A percentile compares a stretch with the other conserved stretches of the same genome.
Evolutionary conservation across 2,329 filamentous ascomycete species (phyloP).

Genomic region (Fusarium succisae): DNA sequence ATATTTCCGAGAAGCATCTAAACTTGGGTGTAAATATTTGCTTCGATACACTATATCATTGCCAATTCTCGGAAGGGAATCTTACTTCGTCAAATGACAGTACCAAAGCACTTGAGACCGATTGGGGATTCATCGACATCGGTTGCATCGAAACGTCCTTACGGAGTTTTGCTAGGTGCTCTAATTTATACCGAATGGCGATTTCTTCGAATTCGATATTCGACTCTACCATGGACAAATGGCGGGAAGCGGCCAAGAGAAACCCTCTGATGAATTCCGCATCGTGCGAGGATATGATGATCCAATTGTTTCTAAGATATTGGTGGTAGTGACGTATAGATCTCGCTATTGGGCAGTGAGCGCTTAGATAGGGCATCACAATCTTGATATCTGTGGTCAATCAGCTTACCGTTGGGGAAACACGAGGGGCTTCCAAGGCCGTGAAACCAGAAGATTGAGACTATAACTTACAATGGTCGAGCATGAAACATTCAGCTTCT

Average conservation of each 20-base stretch:
- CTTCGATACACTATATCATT: not conserved
- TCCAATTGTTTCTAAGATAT: not conserved
- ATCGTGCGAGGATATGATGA: not conserved
- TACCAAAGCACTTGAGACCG: not conserved
- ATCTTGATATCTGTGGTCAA: not conserved
- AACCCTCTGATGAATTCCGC: not conserved
- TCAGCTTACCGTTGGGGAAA: not conserved
- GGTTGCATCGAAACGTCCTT: not conserved
- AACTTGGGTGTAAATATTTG: fast-evolving
- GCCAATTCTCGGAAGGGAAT: no score
- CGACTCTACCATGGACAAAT: not conserved
- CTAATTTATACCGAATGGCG: not conserved
- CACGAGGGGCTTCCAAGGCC: fast-evolving
- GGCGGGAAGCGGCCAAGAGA: not conserved
- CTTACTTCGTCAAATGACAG: not conserved
- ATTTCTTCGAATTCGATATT: not conserved
- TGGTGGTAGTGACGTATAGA: not conserved
- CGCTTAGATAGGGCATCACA: not conserved
- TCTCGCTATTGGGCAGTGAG: not conserved
- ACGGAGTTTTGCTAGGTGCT: not conserved
- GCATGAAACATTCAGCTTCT: not conserved
- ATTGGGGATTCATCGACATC: not conserved
- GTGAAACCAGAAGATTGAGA: fast-evolving
- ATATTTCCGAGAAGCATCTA: not conserved
- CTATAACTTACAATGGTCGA: not conserved